Evolutionary conservation across 75 land plant genomes (phyloP).

Genomic region (Picea glauca): DNA sequence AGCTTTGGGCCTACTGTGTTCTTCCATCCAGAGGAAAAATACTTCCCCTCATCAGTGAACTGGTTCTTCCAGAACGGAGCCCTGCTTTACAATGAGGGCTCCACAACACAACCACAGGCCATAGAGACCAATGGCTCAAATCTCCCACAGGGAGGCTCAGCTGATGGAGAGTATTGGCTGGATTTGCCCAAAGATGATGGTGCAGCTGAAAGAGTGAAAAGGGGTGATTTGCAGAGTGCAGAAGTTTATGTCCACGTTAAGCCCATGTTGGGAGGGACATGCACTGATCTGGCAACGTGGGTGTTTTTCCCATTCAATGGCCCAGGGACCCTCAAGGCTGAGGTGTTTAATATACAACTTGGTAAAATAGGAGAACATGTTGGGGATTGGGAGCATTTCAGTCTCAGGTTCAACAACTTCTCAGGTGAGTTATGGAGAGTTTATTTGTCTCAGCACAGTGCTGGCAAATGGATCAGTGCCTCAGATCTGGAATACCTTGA

Average conservation of each 20-base stretch:
- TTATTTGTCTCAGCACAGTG: constrained; percentile 39
- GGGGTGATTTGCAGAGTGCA: constrained; percentile 22
- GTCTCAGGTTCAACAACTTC: constrained; percentile 34
- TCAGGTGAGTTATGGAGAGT: constrained; percentile 27
- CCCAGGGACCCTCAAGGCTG: constrained; percentile 24
- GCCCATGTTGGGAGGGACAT: constrained; percentile 35
- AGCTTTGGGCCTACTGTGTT: constrained; percentile 28
- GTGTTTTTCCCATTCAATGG: constrained; percentile 45
- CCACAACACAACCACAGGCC: constrained; percentile 1
- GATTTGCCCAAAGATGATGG: constrained; percentile 27
- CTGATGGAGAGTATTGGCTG: constrained; percentile 32
- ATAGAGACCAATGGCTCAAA: constrained; percentile 27
- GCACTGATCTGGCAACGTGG: constrained; percentile 32
- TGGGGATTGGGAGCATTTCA: constrained; percentile 44
- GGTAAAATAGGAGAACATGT: constrained; percentile 37
- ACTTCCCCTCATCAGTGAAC: constrained; percentile 25
- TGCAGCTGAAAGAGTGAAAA: constrained; percentile 20
- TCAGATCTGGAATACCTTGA: constrained; percentile 25
- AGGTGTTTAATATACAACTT: constrained; percentile 14
- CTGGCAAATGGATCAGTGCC: constrained; percentile 28
- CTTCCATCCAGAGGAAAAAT: constrained; percentile 36
- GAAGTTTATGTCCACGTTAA: constrained; percentile 30
- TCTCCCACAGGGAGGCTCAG: constrained; percentile 31
- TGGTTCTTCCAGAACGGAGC: constrained; percentile 37
- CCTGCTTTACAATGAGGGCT: constrained; percentile 15